Evolutionary conservation across 1,284 basidiomycete species (phyloP).

Genomic region (Acaromyces ingoldii): DNA sequence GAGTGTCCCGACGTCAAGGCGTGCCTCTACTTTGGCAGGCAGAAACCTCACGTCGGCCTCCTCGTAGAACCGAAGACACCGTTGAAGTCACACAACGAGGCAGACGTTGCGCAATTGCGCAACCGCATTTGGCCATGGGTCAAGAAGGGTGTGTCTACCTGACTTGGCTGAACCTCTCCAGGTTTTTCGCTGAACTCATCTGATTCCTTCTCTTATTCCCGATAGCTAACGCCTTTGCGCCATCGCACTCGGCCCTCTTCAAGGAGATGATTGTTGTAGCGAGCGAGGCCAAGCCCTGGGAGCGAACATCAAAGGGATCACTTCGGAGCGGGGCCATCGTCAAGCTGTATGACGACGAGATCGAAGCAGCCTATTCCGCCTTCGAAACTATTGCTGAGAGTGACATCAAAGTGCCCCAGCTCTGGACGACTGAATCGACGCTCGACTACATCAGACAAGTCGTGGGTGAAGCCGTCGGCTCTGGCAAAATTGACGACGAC

Average conservation of each 20-base stretch:
- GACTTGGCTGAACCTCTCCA: too few relatives aligned
- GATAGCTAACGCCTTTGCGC: conserved; percentile 14
- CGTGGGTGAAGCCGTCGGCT: conserved; percentile 11
- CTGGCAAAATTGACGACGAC: background rate
- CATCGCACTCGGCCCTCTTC: conserved; percentile 9
- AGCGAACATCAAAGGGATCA: conserved; percentile 33
- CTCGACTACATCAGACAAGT: conserved; percentile 15
- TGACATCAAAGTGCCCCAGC: conserved; percentile 9
- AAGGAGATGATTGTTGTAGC: conserved; percentile 14
- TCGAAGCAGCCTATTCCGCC: background rate
- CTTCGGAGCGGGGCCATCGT: conserved; percentile 11
- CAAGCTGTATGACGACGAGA: conserved; percentile 10
- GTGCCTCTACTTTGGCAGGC: background rate
- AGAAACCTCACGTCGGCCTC: background rate
- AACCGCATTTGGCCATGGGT: conserved; percentile 3
- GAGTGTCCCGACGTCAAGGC: background rate
- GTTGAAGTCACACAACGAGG: conserved; percentile 1
- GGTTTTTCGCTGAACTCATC: too few relatives aligned
- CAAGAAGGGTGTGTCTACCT: conserved; percentile 48
- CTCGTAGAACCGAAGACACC: background rate
- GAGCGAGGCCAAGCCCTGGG: conserved; percentile 6
- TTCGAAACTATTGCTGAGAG: conserved; percentile 16
- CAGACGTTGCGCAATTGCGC: background rate
- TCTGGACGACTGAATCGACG: conserved; percentile 12
- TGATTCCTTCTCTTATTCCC: too few relatives aligned